Base-by-base conservation (phyloP, 305 asterid species). In the Caryopteris hybrid region DNA sequence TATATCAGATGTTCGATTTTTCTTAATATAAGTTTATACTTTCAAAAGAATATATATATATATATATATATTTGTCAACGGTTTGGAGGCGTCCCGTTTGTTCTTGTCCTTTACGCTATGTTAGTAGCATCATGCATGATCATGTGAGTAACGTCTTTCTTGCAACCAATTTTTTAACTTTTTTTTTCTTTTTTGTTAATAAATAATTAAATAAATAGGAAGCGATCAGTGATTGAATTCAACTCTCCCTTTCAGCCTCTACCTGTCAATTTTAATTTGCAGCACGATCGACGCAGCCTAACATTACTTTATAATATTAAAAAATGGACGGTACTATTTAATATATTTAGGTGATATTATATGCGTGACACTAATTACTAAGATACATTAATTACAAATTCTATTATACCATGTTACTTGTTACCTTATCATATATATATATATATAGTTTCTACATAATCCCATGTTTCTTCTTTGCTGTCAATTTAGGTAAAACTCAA, bases 51-150 rank as follows among this genome's bases (percentile, higher is more conserved):
- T n/a, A n/a, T n/a, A n/a, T n/a, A n/a, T n/a, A n/a, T n/a, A n/a
- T n/a, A n/a, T n/a, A n/a, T n/a, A n/a, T n/a, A n/a, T n/a, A n/a
- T 21, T 70, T 77, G 92, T 86, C 89, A 88, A 82, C 90, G 80
- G 81, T 77, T 68, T 51, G 20, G 21, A 50, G 61, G 64, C n/a
- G 71, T 21, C 64, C 25, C 60, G 20, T 42, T 43, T 68, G 74
- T 76, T 82, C 70, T 78, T 72, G 55, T 74, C 75, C 16, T 68
- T 33, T 79, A 80, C 79, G 83, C 72, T 68, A 70, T 74, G 61
- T 51, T 74, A 13, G 80, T 71, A 68, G 82, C 23, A 77, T 67
- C 63, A 79, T 83, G 82, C 25, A 77, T 67, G 63, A 75, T 83
- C 90, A 83, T 84, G 87, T 81, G 91, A 77, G 73, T 59, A 78